Base-by-base conservation (phyloP, 495 filamentous ascomycete genomes). In the Friedmanniomyces simplex region DNA sequence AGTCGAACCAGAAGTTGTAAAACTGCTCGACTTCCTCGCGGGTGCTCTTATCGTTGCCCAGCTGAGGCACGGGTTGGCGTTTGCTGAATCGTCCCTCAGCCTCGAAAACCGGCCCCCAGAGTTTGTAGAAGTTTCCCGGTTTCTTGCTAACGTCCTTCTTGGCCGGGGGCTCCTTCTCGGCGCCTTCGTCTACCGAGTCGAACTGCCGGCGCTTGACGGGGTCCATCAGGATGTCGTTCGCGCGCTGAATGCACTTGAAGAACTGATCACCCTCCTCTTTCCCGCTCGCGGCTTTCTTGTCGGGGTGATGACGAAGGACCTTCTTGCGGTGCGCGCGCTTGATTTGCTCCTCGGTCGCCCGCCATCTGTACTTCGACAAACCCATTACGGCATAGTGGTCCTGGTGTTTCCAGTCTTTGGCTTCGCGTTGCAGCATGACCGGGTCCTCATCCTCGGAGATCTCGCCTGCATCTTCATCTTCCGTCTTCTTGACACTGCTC, bases 201-300 rank as follows among this genome's bases (percentile, higher is more conserved):
- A 85, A 98, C 73, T 98, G 93, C 41, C 91, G 85, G 58, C 94
- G 89, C 75, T 88, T 95, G 69, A 82, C 77, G 41, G 93, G 90
- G 77, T 98, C 93, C 41, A 86, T 78, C 18, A 98, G 86, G 54
- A 96, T 77, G 69, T 98, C 93, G 66, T 84, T 91, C 58, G 93
- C 93, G 72, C 95, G 96, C 77, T 98, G 93, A 71, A 98, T 98
- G 73, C 93, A 98, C 80, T 98, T 98, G 85, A 98, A 98, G 80
- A 98, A 98, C 66, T 84, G 86, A 74, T 98, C 93, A 74, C 95
- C 90, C 72, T 98, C 90, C 62, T 83, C 83, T 59, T 76, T 79
- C 59, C 93, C 89, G 37, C 83, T 79, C 37, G 93, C 91, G 28
- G 93, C 93, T 76, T 93, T 95, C 85, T 98, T 98, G 68, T 98